phyloP scores from a whole-genome alignment of 2,329 filamentous ascomycete genomes.

The Colletotrichum zoysiae region DNA sequence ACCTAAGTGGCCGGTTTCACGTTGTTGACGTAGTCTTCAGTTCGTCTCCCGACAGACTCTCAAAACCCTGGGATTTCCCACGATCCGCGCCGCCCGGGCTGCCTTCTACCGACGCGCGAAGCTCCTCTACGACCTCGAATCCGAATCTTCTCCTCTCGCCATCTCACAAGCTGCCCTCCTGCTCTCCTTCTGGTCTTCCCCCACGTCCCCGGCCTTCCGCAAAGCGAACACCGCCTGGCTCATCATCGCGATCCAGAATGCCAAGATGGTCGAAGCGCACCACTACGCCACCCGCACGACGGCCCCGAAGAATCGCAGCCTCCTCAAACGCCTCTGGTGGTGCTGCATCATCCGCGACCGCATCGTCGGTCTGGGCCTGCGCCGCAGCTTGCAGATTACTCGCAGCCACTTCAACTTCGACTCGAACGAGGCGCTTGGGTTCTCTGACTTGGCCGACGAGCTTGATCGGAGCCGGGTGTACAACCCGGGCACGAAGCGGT shows the following conservation, averaged over 20 bases:
- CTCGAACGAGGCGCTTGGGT: conserved; percentile 52
- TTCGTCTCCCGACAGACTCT: conserved; percentile 56
- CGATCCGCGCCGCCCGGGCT: conserved; percentile 58
- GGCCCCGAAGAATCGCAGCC: conserved; percentile 54
- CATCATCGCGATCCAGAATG: conserved; percentile 62
- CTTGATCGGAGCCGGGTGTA: conserved; percentile 60
- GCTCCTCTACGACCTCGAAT: conserved; percentile 60
- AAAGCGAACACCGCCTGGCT: conserved; percentile 64
- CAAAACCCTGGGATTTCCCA: conserved; percentile 57
- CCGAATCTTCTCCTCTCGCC: conserved; percentile 56
- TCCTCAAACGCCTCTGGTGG: conserved; percentile 67
- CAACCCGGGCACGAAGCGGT: conserved; percentile 57
- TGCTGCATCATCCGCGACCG: conserved; percentile 66
- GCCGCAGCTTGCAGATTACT: conserved; percentile 64
- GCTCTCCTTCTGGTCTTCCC: conserved; percentile 58
- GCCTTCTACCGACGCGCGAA: conserved; percentile 56
- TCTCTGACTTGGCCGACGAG: conserved; percentile 61
- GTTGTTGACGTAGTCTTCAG: conserved; percentile 36
- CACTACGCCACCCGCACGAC: conserved; percentile 53
- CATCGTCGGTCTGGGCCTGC: conserved; percentile 61
- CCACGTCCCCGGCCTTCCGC: conserved; percentile 46
- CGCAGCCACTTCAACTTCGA: conserved; percentile 60
- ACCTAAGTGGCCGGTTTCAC: conserved; percentile 7
- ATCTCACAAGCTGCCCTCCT: conserved; percentile 58
- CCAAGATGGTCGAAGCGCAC: conserved; percentile 59